Evolutionary conservation across 805 yeast species (phyloP), one percentile per base, ranked within the genome.

Genomic region (Candida michaelii): DNA sequence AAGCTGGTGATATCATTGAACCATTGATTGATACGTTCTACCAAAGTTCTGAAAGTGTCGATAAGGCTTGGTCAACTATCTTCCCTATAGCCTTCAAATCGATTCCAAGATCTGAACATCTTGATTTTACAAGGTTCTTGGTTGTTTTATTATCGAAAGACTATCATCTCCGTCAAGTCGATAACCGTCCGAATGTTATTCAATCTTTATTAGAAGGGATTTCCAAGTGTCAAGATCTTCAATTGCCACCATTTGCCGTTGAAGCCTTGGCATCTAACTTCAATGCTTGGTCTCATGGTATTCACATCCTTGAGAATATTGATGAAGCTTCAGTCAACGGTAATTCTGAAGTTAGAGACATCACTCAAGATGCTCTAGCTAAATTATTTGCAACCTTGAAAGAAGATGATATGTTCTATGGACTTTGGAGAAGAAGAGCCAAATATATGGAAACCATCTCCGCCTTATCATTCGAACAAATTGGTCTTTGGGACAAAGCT

Each of bases 321-420:
- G 81, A 75, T 37, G 55, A 54, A 15, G 65, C 61, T 16, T 83
- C 89, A 1, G 63, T 74, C 3, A 76, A 79, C 32, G 90, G 85
- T 23, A 87, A 83, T 53, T 73, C 80, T 9, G 83, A 83, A 45
- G 87, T 91, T 12, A 76, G 83, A 18, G 97, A 90, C 44, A 83
- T 89, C 2, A 89, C 87, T 44, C 83, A 85, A 47, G 98, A 93
- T 65, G 96, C 99, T 0, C 65, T 93, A 33, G 80, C 89, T 27
- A 97, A 95, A 63, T 69, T 91, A 61, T 93, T 91, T 55, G 83
- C 96, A 4, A 80, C 85, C 7, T 65, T 93, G 40, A 95, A 89
- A 53, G 99, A 93, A 55, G 95, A 88, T 42, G 99, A 93, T 55
- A 86, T 91, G 90, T 93, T 90, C 60, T 93, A 93, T 60, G 99